Percentiles rank a stretch among this genome's conserved stretches.
phyloP scores from a whole-genome alignment of 352 stramenopile genomes.

The Halophytophthora polymorphica region DNA sequence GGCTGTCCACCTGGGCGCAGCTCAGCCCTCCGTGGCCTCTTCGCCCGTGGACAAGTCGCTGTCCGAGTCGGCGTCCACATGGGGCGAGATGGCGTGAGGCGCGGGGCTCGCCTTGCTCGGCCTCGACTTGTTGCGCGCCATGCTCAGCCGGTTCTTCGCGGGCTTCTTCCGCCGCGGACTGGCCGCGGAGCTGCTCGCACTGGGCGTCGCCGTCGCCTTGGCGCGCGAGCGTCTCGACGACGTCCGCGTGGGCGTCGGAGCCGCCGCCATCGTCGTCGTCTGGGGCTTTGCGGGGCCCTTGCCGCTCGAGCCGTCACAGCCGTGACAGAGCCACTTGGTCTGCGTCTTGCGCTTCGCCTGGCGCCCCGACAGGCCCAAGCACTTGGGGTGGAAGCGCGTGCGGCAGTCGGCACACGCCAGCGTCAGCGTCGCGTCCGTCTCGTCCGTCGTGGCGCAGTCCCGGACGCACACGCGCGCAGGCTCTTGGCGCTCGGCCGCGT shows the following conservation, averaged over 20 bases:
- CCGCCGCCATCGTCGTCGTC: slow-evolving; percentile 6
- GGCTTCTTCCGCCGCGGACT: slow-evolving; percentile 20
- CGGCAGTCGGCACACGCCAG: slow-evolving; percentile 61
- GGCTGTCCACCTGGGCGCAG: no score
- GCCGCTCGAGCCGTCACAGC: slow-evolving; percentile 24
- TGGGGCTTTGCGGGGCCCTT: slow-evolving; percentile 12
- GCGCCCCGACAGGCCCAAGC: slow-evolving; percentile 74
- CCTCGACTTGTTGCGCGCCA: slow-evolving; percentile 27
- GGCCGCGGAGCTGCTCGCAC: slow-evolving; percentile 8
- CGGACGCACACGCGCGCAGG: slow-evolving; percentile 41
- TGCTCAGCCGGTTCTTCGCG: slow-evolving; percentile 26
- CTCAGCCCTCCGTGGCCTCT: slow-evolving; percentile 9
- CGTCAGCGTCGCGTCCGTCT: slow-evolving; percentile 43
- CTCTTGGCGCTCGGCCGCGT: slow-evolving; percentile 43
- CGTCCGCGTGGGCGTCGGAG: slow-evolving; percentile 7
- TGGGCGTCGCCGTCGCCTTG: slow-evolving; percentile 5
- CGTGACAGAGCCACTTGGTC: slow-evolving; percentile 24
- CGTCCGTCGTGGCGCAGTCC: slow-evolving; percentile 30
- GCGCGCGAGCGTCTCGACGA: neutral
- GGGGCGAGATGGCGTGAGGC: slow-evolving; percentile 31
- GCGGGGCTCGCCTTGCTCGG: slow-evolving; percentile 15
- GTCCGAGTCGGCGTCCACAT: slow-evolving; percentile 36
- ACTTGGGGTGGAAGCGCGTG: slow-evolving; percentile 77
- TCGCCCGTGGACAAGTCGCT: slow-evolving; percentile 34
- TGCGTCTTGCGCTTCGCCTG: slow-evolving; percentile 59